Evolutionary conservation across 2,329 filamentous ascomycete genomes (phyloP).

Genomic region (Verticillium zaregamsianum): DNA sequence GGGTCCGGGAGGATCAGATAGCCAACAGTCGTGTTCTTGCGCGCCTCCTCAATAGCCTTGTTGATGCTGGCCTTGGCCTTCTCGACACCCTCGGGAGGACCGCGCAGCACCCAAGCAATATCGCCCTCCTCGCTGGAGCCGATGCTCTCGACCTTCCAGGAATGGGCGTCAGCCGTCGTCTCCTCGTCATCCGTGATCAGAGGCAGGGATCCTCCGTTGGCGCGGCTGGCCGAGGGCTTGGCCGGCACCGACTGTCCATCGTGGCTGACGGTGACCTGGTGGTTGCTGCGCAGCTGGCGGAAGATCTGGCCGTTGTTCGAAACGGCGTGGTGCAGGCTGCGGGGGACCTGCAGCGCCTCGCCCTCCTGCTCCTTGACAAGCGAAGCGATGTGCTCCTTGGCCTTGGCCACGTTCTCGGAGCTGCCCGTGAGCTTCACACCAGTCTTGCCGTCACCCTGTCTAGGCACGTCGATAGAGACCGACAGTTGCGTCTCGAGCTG

Average conservation of each 20-base stretch:
- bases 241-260: slow-evolving; percentile 72
- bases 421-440: slow-evolving; percentile 82
- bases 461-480: slow-evolving; percentile 84
- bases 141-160: slow-evolving; percentile 75
- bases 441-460: slow-evolving; percentile 78
- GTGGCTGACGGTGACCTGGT: slow-evolving; percentile 89
- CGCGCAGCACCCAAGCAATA: slow-evolving; percentile 87
- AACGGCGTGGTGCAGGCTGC: slow-evolving; percentile 76
- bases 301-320: slow-evolving; percentile 91
- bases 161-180: slow-evolving; percentile 62
- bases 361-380: slow-evolving; percentile 83
- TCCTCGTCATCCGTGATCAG: slow-evolving; percentile 85
- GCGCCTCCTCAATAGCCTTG: slow-evolving; percentile 67
- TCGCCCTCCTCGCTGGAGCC: slow-evolving; percentile 60
- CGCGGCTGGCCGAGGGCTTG: slow-evolving; percentile 52
- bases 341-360: slow-evolving; percentile 81
- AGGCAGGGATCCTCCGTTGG: slow-evolving; percentile 65
- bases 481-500: slow-evolving; percentile 82
- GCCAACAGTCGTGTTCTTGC: slow-evolving; percentile 68
- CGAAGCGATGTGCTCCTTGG: slow-evolving; percentile 77
- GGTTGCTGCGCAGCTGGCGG: slow-evolving; percentile 80
- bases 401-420: slow-evolving; percentile 73
- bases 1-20: slow-evolving; percentile 90
- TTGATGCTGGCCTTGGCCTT: slow-evolving; percentile 76
- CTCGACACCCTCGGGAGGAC: slow-evolving; percentile 70